Conservation (phyloP, 495 filamentous ascomycete genomes). For the Elasticomyces elasticus region DNA sequence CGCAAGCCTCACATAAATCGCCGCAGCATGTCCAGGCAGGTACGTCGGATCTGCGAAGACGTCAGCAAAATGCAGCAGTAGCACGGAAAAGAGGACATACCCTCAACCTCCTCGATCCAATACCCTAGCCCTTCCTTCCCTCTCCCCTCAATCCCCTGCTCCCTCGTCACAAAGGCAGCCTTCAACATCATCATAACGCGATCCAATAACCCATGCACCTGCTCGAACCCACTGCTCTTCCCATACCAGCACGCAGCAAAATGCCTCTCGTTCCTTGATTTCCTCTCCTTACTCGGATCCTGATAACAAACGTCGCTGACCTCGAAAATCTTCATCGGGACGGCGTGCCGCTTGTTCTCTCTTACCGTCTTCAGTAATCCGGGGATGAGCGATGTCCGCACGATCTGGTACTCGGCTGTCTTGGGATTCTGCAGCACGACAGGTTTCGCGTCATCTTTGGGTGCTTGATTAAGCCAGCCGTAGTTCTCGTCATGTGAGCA, state of each 20-base stretch:
- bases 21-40: conserved; percentile 80
- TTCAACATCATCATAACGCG: conserved; percentile 88
- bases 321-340: conserved; percentile 82
- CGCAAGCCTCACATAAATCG: conserved; percentile 57
- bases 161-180: conserved; percentile 62
- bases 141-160: conserved; percentile 33
- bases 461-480: conserved; percentile 77
- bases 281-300: conserved; percentile 64
- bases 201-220: conserved; percentile 89
- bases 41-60: conserved; percentile 88
- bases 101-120: conserved; percentile 86
- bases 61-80: background rate
- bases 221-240: conserved; percentile 91
- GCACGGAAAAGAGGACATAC: conserved; percentile 35
- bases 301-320: conserved; percentile 87
- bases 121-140: conserved; percentile 44
- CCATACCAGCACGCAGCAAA: conserved; percentile 93
- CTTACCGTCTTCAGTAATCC: conserved; percentile 90
- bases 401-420: conserved; percentile 91
- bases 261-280: conserved; percentile 81
- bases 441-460: conserved; percentile 72
- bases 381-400: conserved; percentile 78
- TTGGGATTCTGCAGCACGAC: conserved; percentile 92
- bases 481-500: conserved; percentile 99
- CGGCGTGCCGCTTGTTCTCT: conserved; percentile 82